Conservation (phyloP, 2,329 filamentous ascomycete genomes). For the Penicillium griseofulvum region DNA sequence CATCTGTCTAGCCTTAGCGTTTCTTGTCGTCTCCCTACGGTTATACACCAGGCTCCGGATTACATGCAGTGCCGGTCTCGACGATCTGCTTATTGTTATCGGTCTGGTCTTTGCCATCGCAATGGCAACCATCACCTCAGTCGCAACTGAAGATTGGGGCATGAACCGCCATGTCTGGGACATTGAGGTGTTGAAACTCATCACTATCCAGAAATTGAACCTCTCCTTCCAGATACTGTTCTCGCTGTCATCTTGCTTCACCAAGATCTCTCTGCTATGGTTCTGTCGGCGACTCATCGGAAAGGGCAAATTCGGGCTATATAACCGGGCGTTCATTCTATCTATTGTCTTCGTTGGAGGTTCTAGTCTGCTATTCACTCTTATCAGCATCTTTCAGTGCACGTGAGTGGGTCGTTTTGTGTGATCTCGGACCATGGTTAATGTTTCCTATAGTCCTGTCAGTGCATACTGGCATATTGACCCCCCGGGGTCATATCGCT, state of each 20-base stretch:
- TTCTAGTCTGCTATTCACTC: slow-evolving; percentile 31
- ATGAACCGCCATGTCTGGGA: slow-evolving; percentile 47
- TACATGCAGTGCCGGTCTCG: slow-evolving; percentile 47
- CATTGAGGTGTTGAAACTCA: slow-evolving; percentile 29
- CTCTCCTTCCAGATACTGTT: slow-evolving; percentile 40
- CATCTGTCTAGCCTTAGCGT: slow-evolving; percentile 40
- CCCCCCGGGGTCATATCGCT: slow-evolving; percentile 27
- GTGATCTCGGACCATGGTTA: neutral
- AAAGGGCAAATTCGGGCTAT: slow-evolving; percentile 27
- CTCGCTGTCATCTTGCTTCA: slow-evolving; percentile 32
- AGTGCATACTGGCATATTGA: slow-evolving; percentile 34
- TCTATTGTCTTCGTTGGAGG: slow-evolving; percentile 34
- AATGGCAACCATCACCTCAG: slow-evolving; percentile 34
- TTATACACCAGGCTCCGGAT: slow-evolving; percentile 49
- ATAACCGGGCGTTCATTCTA: slow-evolving; percentile 26
- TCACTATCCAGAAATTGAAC: slow-evolving; percentile 36
- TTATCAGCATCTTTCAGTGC: slow-evolving; percentile 42
- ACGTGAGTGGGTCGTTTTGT: slow-evolving; percentile 29
- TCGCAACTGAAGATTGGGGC: slow-evolving; percentile 34
- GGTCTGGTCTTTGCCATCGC: slow-evolving; percentile 43
- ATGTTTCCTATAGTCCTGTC: slow-evolving; percentile 26
- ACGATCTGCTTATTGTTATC: slow-evolving; percentile 48
- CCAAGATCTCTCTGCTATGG: slow-evolving; percentile 40
- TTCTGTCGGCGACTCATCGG: slow-evolving; percentile 37
- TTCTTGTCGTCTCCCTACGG: slow-evolving; percentile 43